A percentile compares a stretch with the other conserved stretches of the same genome.
phyloP scores from a whole-genome alignment of 1,284 basidiomycete species.

The Vanrija pseudolonga region DNA sequence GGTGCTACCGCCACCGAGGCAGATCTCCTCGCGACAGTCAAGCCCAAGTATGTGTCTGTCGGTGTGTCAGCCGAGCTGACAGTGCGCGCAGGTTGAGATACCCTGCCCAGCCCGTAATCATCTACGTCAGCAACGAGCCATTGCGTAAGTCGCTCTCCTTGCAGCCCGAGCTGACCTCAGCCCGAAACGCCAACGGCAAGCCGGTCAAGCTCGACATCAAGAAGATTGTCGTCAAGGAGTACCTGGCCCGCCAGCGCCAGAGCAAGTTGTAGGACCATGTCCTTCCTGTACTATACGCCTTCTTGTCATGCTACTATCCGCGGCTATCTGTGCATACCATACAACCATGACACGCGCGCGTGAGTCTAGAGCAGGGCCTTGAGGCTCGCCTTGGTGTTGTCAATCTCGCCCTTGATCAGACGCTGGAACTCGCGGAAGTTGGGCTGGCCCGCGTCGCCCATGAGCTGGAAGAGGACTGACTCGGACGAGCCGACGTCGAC shows the following conservation, averaged over 20 bases:
- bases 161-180: not conserved
- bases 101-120: slow-evolving; percentile 26
- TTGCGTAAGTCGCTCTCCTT: slow-evolving; percentile 25
- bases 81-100: slow-evolving; percentile 15
- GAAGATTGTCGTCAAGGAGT: slow-evolving; percentile 9
- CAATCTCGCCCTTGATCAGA: slow-evolving; percentile 73
- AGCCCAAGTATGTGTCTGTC: slow-evolving; percentile 3
- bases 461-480: slow-evolving; percentile 70
- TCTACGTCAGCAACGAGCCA: slow-evolving; percentile 18
- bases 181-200: slow-evolving; percentile 19
- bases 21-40: slow-evolving; percentile 8
- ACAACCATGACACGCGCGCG: slow-evolving; percentile 1
- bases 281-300: too few species aligned
- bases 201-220: slow-evolving; percentile 17
- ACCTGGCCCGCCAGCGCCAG: too few species aligned
- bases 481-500: slow-evolving; percentile 77
- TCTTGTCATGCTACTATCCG: too few species aligned
- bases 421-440: slow-evolving; percentile 70
- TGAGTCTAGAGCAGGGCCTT: slow-evolving; percentile 21
- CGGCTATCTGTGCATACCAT: too few species aligned
- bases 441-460: slow-evolving; percentile 59
- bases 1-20: slow-evolving; percentile 7
- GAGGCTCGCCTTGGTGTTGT: slow-evolving; percentile 54
- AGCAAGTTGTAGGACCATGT: too few species aligned
- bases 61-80: not conserved